phyloP scores from a whole-genome alignment of 2,329 filamentous ascomycete species.

The Ophiostoma angusticollis region DNA sequence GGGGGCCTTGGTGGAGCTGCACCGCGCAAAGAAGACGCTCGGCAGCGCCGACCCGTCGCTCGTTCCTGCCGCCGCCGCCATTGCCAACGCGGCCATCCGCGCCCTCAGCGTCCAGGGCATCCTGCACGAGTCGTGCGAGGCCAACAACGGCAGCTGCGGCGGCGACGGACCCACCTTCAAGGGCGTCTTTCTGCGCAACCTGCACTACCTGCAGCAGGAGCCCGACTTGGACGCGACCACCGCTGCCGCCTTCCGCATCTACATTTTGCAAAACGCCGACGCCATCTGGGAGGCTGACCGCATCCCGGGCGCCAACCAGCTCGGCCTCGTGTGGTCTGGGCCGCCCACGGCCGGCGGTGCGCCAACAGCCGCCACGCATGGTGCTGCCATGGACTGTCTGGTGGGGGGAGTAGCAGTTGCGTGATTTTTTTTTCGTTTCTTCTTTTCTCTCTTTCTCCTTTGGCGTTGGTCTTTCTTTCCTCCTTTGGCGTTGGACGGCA shows the following conservation, averaged over 20 bases:
- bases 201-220: constrained; percentile 40
- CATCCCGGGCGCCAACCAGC: constrained; percentile 28
- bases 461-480: background rate
- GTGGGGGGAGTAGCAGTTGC: constrained; percentile 43
- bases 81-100: constrained; percentile 39
- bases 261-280: constrained; percentile 49
- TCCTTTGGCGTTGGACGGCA: background rate
- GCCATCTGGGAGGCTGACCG: constrained; percentile 51
- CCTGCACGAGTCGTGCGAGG: constrained; percentile 42
- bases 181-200: constrained; percentile 54
- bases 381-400: constrained; percentile 52
- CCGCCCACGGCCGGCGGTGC: constrained; percentile 30
- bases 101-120: constrained; percentile 32
- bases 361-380: constrained; percentile 46
- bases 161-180: constrained; percentile 35
- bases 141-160: constrained; percentile 26
- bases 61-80: constrained; percentile 28
- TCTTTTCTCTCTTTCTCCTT: background rate
- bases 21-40: constrained; percentile 22
- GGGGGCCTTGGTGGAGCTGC: constrained; percentile 38
- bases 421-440: constrained; percentile 6
- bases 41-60: constrained; percentile 26
- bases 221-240: constrained; percentile 19
- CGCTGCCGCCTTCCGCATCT: constrained; percentile 30
- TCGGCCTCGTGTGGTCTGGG: constrained; percentile 55